Evolutionary conservation across 2,329 filamentous ascomycete species (phyloP).

Genomic region (Ceratocystis cubensis): DNA sequence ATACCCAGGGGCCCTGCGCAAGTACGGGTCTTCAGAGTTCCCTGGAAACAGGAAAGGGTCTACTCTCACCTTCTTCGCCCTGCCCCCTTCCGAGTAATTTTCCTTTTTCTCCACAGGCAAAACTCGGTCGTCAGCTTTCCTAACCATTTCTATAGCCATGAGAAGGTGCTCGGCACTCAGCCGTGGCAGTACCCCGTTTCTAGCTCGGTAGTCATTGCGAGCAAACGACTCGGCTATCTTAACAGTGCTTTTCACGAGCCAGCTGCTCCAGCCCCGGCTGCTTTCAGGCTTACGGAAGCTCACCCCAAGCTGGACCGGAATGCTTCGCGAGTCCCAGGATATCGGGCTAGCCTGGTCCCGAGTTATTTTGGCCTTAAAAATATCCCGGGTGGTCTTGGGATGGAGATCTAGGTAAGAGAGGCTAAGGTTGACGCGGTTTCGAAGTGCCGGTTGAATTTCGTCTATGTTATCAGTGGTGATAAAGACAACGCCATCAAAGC

Average conservation of each 20-base stretch:
- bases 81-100: too few relatives aligned
- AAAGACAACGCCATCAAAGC: background rate
- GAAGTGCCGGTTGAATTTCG: background rate
- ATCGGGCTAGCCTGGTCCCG: background rate
- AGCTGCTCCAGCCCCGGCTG: conserved; percentile 29
- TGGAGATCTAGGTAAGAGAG: background rate
- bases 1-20: too few relatives aligned
- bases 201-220: conserved; percentile 24
- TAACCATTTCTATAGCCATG: too few relatives aligned
- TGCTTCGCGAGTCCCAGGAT: background rate
- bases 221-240: conserved; percentile 31
- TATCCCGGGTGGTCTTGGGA: background rate
- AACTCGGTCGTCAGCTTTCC: too few relatives aligned
- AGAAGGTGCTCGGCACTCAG: too few relatives aligned
- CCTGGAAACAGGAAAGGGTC: too few relatives aligned
- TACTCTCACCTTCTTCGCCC: too few relatives aligned
- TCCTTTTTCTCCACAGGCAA: too few relatives aligned
- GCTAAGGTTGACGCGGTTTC: background rate
- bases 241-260: conserved; percentile 31
- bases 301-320: background rate
- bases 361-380: background rate
- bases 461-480: background rate
- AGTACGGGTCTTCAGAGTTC: too few relatives aligned
- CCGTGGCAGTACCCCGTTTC: too few relatives aligned
- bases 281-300: background rate